phyloP scores from a whole-genome alignment of 2,329 filamentous ascomycete genomes.

The Pezicula carpinea region DNA sequence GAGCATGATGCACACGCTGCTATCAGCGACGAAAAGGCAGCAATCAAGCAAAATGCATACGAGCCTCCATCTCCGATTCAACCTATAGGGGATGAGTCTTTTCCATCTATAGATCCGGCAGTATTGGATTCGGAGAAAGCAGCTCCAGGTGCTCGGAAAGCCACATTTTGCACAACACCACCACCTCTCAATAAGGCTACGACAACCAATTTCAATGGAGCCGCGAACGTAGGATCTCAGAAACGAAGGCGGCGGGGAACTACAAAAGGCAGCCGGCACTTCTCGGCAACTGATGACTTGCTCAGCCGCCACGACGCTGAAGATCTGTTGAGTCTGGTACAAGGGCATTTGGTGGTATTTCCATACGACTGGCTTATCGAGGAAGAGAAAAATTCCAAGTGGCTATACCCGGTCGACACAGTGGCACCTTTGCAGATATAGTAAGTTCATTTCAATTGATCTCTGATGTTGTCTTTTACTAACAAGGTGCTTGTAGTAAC shows the following conservation, averaged over 20 bases:
- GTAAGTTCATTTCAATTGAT: constrained; percentile 48
- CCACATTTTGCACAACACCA: constrained; percentile 47
- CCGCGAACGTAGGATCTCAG: constrained; percentile 37
- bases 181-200: constrained; percentile 11
- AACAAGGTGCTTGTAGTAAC: constrained; percentile 28
- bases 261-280: constrained; percentile 55
- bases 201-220: background rate
- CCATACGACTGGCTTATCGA: constrained; percentile 93
- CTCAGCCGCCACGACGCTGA: constrained; percentile 73
- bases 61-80: constrained; percentile 40
- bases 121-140: constrained; percentile 18
- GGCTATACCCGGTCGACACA: constrained; percentile 94
- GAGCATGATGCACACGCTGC: constrained; percentile 15
- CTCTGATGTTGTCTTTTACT: constrained; percentile 21
- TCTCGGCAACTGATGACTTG: constrained; percentile 67
- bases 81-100: constrained; percentile 38
- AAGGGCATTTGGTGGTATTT: constrained; percentile 86
- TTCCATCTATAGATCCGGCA: constrained; percentile 40
- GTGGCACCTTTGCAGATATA: constrained; percentile 97
- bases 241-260: constrained; percentile 63
- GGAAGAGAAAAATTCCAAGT: constrained; percentile 90
- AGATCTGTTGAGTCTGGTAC: constrained; percentile 72
- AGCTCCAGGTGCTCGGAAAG: constrained; percentile 41
- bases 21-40: constrained; percentile 20
- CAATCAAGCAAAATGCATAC: constrained; percentile 11